phyloP scores from a whole-genome alignment of 2,329 filamentous ascomycete genomes.

The Fusarium sp. region DNA sequence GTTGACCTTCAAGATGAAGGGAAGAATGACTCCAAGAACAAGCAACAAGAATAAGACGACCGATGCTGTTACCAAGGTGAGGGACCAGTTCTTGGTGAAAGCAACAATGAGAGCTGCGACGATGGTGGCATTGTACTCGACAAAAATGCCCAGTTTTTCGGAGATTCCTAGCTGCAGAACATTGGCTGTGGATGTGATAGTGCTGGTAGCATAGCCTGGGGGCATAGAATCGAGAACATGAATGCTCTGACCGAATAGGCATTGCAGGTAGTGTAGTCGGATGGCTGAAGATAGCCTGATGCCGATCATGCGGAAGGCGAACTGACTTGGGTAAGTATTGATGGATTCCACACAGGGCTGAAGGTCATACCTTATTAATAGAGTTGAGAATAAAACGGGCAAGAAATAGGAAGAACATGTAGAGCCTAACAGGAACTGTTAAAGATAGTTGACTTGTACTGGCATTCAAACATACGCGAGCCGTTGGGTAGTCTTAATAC shows the following conservation, averaged over 20 bases:
- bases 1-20: constrained; percentile 67
- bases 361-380: constrained; percentile 61
- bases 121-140: constrained; percentile 68
- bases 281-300: constrained; percentile 72
- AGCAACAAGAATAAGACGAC: constrained; percentile 68
- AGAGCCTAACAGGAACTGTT: constrained; percentile 60
- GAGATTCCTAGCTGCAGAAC: constrained; percentile 74
- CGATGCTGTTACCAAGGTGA: constrained; percentile 70
- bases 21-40: constrained; percentile 62
- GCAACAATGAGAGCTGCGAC: constrained; percentile 66
- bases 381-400: constrained; percentile 74
- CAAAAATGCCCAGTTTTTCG: constrained; percentile 70
- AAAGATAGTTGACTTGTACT: background rate
- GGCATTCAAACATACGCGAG: constrained; percentile 55
- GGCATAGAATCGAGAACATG: constrained; percentile 76
- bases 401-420: constrained; percentile 78
- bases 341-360: background rate
- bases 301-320: constrained; percentile 71
- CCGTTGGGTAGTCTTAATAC: constrained; percentile 53
- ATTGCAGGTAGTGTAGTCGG: constrained; percentile 73
- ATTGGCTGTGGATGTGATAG: constrained; percentile 74
- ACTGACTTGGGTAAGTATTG: constrained; percentile 51
- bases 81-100: constrained; percentile 68
- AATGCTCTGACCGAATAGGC: constrained; percentile 74
- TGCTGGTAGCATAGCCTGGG: constrained; percentile 70